A percentile compares a stretch with the other conserved stretches of the same genome.
phyloP scores from a whole-genome alignment of 139 green algal genomes.

The Coelastrella sp. region DNA sequence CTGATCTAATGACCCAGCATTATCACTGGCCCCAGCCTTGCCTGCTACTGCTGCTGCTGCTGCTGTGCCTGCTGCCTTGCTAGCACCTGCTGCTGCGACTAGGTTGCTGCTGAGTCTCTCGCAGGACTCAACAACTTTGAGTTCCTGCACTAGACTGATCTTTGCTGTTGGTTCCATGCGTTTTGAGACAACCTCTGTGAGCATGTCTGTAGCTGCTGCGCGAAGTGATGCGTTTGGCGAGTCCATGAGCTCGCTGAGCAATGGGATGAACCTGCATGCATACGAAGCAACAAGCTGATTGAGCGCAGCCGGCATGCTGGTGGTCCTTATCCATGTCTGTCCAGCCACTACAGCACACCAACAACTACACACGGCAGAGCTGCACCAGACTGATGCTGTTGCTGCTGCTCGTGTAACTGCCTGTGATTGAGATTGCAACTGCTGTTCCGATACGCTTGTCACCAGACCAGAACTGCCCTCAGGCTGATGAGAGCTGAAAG shows the following conservation, averaged over 20 bases:
- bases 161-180: slow-evolving; percentile 91
- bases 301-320: background rate
- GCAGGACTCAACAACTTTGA: slow-evolving; percentile 69
- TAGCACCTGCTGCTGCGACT: slow-evolving; percentile 29
- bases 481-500: no score
- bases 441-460: no score
- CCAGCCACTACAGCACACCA: background rate
- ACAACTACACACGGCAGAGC: background rate
- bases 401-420: background rate
- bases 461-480: no score
- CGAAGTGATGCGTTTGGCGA: slow-evolving; percentile 48
- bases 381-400: background rate
- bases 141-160: slow-evolving; percentile 82
- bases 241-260: slow-evolving; percentile 78
- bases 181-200: slow-evolving; percentile 88
- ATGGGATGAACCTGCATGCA: slow-evolving; percentile 76
- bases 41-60: background rate
- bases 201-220: slow-evolving; percentile 76
- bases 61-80: slow-evolving; percentile 8
- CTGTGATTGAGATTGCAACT: no score
- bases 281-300: background rate
- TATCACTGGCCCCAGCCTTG: background rate
- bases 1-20: slow-evolving; percentile 14
- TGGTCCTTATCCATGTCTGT: no score
- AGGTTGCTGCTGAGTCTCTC: slow-evolving; percentile 60